Conservation (phyloP, 495 filamentous ascomycete species). For the Tuber calosporum region DNA sequence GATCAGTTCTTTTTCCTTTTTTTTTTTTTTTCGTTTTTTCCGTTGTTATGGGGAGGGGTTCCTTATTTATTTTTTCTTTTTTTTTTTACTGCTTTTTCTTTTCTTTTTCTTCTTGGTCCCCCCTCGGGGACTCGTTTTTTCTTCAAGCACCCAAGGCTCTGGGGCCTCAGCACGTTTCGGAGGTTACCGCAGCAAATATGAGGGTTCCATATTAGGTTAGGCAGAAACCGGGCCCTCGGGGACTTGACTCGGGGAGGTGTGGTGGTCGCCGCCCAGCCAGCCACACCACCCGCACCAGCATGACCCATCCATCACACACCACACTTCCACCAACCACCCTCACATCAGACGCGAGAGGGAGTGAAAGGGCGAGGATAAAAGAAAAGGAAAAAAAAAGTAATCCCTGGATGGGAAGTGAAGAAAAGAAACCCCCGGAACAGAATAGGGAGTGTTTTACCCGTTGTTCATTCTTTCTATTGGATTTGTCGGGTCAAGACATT, state of each 20-base stretch:
- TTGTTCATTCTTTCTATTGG: neutral
- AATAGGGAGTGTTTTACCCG: neutral
- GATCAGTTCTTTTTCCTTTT: slow-evolving; percentile 9
- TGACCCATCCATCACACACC: neutral
- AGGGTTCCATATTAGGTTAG: slow-evolving; percentile 19
- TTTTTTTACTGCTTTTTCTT: slow-evolving; percentile 21
- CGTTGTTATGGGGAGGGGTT: neutral
- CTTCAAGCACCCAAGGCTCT: slow-evolving; percentile 15
- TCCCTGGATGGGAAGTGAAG: neutral
- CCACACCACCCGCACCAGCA: neutral
- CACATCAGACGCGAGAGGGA: neutral
- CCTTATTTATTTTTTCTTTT: neutral
- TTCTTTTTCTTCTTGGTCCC: slow-evolving; percentile 1
- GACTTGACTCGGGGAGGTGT: slow-evolving; percentile 38
- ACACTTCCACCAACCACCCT: slow-evolving; percentile 1
- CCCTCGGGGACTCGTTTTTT: slow-evolving; percentile 23
- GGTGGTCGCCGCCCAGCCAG: neutral
- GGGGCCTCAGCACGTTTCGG: slow-evolving; percentile 32
- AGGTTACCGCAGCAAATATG: slow-evolving; percentile 17
- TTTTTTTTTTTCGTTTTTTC: slow-evolving; percentile 22
- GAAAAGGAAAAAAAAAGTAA: neutral
- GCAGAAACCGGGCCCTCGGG: slow-evolving; percentile 30
- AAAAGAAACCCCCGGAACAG: neutral
- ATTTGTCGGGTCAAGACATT: neutral
- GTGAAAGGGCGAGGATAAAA: neutral